A percentile compares a stretch with the other conserved stretches of the same genome.
phyloP scores from a whole-genome alignment of 345 rosid species.

The Trapa bicornis region DNA sequence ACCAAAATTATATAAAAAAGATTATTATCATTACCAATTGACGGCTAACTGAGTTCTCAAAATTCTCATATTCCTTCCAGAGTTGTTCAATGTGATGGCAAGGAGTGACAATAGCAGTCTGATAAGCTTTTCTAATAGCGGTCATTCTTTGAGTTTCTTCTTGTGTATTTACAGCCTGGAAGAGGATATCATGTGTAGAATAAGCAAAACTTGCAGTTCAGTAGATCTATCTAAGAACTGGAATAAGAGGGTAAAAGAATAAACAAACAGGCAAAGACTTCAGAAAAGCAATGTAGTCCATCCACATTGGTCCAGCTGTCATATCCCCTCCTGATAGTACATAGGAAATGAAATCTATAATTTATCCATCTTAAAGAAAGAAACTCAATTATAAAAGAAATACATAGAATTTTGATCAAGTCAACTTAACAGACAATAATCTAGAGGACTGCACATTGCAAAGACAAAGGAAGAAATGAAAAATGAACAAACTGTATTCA shows the following conservation, averaged over 20 bases:
- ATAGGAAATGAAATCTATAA: constrained; percentile 7
- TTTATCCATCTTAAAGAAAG: background rate
- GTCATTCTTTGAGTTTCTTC: constrained; percentile 83
- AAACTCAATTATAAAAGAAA: background rate
- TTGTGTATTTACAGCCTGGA: constrained; percentile 54
- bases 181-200: constrained; percentile 14
- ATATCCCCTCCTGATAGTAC: constrained; percentile 65
- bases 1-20: background rate
- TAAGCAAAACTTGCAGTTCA: background rate
- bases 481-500: background rate
- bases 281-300: constrained; percentile 72
- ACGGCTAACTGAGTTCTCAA: constrained; percentile 85
- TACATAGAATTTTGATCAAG: background rate
- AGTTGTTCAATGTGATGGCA: constrained; percentile 87
- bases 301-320: constrained; percentile 90
- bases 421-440: background rate
- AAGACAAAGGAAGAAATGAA: background rate
- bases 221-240: constrained; percentile 3
- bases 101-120: constrained; percentile 78
- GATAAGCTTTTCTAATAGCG: constrained; percentile 68
- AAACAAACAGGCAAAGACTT: constrained; percentile 68
- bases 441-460: background rate
- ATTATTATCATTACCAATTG: constrained; percentile 51
- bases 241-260: constrained; percentile 12
- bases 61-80: constrained; percentile 89